phyloP scores from a whole-genome alignment of 192 early-diverging fungal species.

The Entophlyctis luteolus region DNA sequence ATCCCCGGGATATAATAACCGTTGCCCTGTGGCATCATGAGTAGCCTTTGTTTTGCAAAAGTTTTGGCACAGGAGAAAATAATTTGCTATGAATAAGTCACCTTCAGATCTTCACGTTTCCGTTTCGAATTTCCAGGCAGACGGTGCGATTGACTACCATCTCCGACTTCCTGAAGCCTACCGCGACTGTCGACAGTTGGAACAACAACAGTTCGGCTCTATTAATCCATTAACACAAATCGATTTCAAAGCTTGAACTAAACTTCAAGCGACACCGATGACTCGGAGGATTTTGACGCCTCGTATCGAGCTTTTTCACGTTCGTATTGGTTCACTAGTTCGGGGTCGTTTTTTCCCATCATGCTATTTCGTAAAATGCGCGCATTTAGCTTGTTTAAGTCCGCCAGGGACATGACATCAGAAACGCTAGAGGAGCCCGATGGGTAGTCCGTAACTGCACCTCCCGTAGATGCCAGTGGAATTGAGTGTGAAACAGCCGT shows the following conservation, averaged over 20 bases:
- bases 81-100: neutral
- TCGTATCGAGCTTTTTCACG: conserved; percentile 49
- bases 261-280: neutral
- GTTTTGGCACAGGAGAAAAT: conserved; percentile 17
- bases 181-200: conserved; percentile 56
- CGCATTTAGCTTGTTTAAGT: conserved; percentile 83
- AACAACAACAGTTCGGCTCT: conserved; percentile 35
- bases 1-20: conserved; percentile 54
- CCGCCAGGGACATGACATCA: conserved; percentile 48
- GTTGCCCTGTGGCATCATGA: conserved; percentile 61
- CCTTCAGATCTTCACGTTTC: conserved; percentile 35
- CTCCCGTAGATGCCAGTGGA: conserved; percentile 12
- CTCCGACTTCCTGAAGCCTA: conserved; percentile 52
- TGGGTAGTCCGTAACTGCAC: neutral
- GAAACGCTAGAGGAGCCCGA: neutral
- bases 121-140: conserved; percentile 31
- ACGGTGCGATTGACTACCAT: neutral
- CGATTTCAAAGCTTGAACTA: neutral
- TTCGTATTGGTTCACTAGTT: conserved; percentile 73
- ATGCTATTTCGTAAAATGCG: conserved; percentile 77
- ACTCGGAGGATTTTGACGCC: neutral
- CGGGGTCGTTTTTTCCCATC: conserved; percentile 47
- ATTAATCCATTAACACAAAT: neutral
- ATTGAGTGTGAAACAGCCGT: neutral
- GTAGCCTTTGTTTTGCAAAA: conserved; percentile 26